Evolutionary conservation across 2,329 filamentous ascomycete species (phyloP).

Genomic region (Beauveria brongniartii): DNA sequence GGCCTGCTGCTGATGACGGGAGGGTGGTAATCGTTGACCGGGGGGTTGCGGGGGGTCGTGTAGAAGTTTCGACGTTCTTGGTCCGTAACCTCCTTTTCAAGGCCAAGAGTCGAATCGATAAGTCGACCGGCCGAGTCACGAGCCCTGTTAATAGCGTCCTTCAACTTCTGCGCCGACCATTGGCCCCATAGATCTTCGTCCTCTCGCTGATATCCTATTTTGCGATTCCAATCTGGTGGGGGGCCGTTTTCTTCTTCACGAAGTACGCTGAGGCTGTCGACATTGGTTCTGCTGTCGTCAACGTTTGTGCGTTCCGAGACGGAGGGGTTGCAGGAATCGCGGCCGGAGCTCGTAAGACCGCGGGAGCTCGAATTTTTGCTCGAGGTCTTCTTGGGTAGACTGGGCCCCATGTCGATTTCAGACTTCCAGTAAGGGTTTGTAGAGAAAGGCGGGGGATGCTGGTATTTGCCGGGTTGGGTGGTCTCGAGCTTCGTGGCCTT

Average conservation of each 20-base stretch:
- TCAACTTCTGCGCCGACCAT: constrained; percentile 48
- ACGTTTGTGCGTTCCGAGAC: constrained; percentile 30
- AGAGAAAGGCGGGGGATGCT: constrained; percentile 72
- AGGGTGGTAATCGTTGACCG: constrained; percentile 79
- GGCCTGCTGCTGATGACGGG: constrained; percentile 74
- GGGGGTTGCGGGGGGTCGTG: constrained; percentile 53
- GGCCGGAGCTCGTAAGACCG: constrained; percentile 49
- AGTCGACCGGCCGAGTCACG: constrained; percentile 46
- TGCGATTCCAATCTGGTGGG: constrained; percentile 60
- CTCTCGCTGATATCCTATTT: constrained; percentile 69
- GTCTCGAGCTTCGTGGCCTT: constrained; percentile 49
- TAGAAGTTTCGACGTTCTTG: constrained; percentile 53
- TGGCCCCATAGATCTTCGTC: constrained; percentile 81
- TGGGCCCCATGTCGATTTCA: constrained; percentile 77
- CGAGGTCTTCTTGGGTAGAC: constrained; percentile 54
- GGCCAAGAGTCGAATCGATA: constrained; percentile 43
- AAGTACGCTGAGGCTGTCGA: constrained; percentile 34
- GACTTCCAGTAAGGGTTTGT: constrained; percentile 86
- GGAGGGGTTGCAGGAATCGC: constrained; percentile 42
- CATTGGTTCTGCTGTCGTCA: constrained; percentile 28
- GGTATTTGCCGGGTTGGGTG: constrained; percentile 65
- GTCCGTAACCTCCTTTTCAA: constrained; percentile 45
- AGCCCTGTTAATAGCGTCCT: constrained; percentile 52
- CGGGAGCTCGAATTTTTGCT: constrained; percentile 53
- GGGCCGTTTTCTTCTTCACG: constrained; percentile 36